Percentiles rank a stretch among this genome's conserved stretches.
Conservation (phyloP, 1,284 basidiomycete genomes). For the Takashimella koratensis region DNA sequence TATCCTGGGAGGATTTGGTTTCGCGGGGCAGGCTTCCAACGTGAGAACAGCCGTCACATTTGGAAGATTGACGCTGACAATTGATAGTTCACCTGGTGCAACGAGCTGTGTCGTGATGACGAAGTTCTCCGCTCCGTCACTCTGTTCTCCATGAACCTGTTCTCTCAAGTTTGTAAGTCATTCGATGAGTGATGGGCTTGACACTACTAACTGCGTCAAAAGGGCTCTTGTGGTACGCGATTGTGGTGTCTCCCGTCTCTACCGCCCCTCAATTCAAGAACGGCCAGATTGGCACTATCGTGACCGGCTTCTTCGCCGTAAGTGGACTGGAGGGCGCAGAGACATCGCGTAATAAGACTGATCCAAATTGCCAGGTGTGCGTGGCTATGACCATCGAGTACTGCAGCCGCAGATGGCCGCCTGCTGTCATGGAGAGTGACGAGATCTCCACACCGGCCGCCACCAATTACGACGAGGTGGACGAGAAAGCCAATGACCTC, state of each 20-base stretch:
- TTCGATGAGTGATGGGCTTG: neutral
- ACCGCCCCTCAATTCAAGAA: constrained; percentile 34
- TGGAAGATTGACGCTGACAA: neutral
- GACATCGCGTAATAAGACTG: too few species aligned
- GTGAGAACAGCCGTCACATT: neutral
- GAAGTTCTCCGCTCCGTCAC: constrained; percentile 40
- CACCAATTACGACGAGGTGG: neutral
- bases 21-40: constrained; percentile 44
- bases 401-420: constrained; percentile 24
- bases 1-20: constrained; percentile 34
- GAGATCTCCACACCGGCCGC: neutral
- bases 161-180: constrained; percentile 14
- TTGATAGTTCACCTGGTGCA: constrained; percentile 39
- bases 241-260: constrained; percentile 37
- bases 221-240: constrained; percentile 38
- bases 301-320: constrained; percentile 23
- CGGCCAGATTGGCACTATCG: constrained; percentile 41
- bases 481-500: neutral
- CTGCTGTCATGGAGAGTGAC: constrained; percentile 7
- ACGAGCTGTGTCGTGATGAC: constrained; percentile 38
- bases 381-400: constrained; percentile 31
- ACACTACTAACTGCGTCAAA: neutral
- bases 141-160: constrained; percentile 36
- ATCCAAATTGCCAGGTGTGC: neutral
- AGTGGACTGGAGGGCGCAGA: neutral